Evolutionary conservation across 1,284 basidiomycete species (phyloP).

Genomic region (Puccinia hordei): DNA sequence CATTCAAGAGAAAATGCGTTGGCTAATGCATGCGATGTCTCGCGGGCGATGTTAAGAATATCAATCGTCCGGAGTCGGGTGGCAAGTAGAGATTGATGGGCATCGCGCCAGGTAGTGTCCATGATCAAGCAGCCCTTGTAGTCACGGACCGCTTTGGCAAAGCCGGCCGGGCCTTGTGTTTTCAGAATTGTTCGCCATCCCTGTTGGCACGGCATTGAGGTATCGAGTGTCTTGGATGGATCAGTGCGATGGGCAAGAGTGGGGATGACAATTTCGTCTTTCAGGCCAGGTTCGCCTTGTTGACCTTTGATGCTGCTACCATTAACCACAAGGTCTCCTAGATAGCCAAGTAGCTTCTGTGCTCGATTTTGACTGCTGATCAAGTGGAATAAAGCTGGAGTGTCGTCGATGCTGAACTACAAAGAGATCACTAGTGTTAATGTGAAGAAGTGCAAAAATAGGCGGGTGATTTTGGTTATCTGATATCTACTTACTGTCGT

Average conservation of each 20-base stretch:
- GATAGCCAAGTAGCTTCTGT: slow-evolving; percentile 92
- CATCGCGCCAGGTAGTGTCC: slow-evolving; percentile 99
- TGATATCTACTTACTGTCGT: slow-evolving; percentile 71
- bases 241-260: slow-evolving; percentile 76
- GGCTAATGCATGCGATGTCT: slow-evolving; percentile 89
- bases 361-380: slow-evolving; percentile 98
- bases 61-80: slow-evolving; percentile 95
- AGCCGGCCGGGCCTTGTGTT: slow-evolving; percentile 95
- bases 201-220: slow-evolving; percentile 75
- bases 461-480: not conserved
- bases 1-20: slow-evolving; percentile 97
- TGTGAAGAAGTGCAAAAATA: not conserved
- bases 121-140: slow-evolving; percentile 79
- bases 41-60: slow-evolving; percentile 98
- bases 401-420: slow-evolving; percentile 98
- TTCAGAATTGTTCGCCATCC: slow-evolving; percentile 99
- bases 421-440: slow-evolving; percentile 27
- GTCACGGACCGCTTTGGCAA: slow-evolving; percentile 94
- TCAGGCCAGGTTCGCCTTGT: slow-evolving; percentile 87
- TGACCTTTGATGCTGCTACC: slow-evolving; percentile 91
- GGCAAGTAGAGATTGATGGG: slow-evolving; percentile 95
- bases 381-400: slow-evolving; percentile 96
- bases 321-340: slow-evolving; percentile 97
- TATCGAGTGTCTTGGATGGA: slow-evolving; percentile 73
- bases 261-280: slow-evolving; percentile 83